phyloP scores from a whole-genome alignment of 2,329 filamentous ascomycete genomes.

The Beauveria pseudobassiana region DNA sequence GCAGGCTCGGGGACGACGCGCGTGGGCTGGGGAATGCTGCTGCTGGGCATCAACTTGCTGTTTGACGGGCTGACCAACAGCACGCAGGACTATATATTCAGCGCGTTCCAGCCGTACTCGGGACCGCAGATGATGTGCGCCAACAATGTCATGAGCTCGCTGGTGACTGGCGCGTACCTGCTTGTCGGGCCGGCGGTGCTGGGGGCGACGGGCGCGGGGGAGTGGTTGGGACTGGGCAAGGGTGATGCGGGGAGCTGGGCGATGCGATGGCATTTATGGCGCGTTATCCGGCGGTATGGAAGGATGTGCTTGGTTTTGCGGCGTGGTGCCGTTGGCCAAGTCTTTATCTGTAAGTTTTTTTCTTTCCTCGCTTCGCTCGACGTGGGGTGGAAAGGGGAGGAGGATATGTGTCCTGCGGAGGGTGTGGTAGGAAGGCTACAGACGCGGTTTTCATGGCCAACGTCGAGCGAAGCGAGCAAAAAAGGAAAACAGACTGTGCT shows the following conservation, averaged over 20 bases:
- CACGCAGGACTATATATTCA: constrained; percentile 92
- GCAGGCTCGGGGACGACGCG: constrained; percentile 41
- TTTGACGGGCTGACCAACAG: constrained; percentile 96
- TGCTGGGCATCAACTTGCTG: constrained; percentile 82
- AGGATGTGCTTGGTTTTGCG: constrained; percentile 84
- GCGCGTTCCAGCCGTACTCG: constrained; percentile 67
- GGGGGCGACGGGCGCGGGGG: constrained; percentile 56
- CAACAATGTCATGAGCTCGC: constrained; percentile 80
- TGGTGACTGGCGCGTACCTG: constrained; percentile 63
- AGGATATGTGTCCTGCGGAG: background rate
- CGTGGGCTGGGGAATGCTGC: constrained; percentile 69
- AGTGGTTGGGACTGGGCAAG: constrained; percentile 59
- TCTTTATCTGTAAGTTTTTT: constrained; percentile 72
- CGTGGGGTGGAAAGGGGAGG: background rate
- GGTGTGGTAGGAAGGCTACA: background rate
- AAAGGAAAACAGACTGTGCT: constrained; percentile 9
- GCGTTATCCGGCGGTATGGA: constrained; percentile 72
- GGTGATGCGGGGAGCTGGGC: constrained; percentile 64
- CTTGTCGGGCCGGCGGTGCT: constrained; percentile 73
- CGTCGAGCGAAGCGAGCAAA: background rate
- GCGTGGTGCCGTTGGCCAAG: constrained; percentile 87
- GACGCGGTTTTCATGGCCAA: background rate
- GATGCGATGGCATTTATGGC: constrained; percentile 76
- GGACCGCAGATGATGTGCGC: constrained; percentile 99
- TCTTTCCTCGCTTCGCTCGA: constrained; percentile 1